These are phyloP conservation scores for Yarrowia bubula DNA, from an alignment of 805 yeast species.

Conservation along the genomic window DNA sequence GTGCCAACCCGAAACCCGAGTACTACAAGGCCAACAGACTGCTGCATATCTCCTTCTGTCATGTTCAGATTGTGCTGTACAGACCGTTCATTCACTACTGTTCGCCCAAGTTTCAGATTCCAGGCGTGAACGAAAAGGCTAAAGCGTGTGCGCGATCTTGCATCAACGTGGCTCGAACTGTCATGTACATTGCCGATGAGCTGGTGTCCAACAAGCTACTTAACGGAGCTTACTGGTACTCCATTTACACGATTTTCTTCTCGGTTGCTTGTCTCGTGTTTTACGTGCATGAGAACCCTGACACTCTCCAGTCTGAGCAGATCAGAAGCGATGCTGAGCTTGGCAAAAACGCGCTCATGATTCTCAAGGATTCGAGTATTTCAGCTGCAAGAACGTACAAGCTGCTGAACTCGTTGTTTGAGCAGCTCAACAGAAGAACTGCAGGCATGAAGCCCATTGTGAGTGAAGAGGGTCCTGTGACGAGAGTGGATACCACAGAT, in stretches of 20 bases:
- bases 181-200: constrained; percentile 74
- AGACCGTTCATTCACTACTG: constrained; percentile 86
- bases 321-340: constrained; percentile 74
- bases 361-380: constrained; percentile 67
- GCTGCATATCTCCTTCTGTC: constrained; percentile 45
- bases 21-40: constrained; percentile 74
- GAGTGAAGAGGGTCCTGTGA: constrained; percentile 2
- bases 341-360: constrained; percentile 71
- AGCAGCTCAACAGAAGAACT: constrained; percentile 35
- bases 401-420: constrained; percentile 64
- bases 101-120: constrained; percentile 49
- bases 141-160: constrained; percentile 77
- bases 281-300: constrained; percentile 59
- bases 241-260: constrained; percentile 83
- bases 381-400: constrained; percentile 80
- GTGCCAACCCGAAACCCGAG: constrained; percentile 61
- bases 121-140: constrained; percentile 51
- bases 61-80: constrained; percentile 76
- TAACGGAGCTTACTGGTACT: constrained; percentile 88
- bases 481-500: constrained; percentile 20
- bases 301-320: constrained; percentile 36
- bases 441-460: constrained; percentile 19
- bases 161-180: constrained; percentile 77
- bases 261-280: constrained; percentile 83
- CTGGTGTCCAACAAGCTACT: constrained; percentile 70